These are phyloP conservation scores for Suhomyces kunorum DNA, from an alignment of 1,139 yeast species.

Conservation along the genomic window DNA sequence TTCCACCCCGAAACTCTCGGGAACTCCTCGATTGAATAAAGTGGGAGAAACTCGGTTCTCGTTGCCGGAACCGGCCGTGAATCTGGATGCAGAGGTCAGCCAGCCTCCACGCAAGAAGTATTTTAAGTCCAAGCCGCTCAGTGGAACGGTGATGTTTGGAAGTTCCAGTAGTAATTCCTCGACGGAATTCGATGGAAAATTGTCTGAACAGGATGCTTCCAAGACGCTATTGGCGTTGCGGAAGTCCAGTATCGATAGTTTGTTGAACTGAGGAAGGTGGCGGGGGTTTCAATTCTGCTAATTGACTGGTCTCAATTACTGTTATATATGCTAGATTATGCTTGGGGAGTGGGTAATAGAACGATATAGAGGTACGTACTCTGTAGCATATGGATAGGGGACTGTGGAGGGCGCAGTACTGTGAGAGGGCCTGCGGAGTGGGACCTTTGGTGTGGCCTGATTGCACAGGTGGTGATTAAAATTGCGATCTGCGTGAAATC, in stretches of 20 bases:
- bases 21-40: constrained; percentile 2
- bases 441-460: no score
- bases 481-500: no score
- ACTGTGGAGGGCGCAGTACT: no score
- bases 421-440: no score
- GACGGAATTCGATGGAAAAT: constrained; percentile 17
- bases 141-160: constrained; percentile 18
- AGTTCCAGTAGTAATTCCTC: constrained; percentile 11
- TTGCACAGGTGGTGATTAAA: no score
- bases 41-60: constrained; percentile 22
- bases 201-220: constrained; percentile 41
- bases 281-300: constrained; percentile 7
- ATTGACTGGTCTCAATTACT: constrained; percentile 6
- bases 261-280: constrained; percentile 33
- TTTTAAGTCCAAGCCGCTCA: constrained; percentile 30
- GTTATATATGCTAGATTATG: constrained; percentile 4
- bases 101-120: constrained; percentile 30
- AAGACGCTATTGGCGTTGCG: constrained; percentile 45
- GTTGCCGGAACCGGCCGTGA: constrained; percentile 46
- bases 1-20: constrained; percentile 8
- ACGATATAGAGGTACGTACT: background rate
- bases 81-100: constrained; percentile 11
- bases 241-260: constrained; percentile 45
- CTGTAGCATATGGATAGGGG: no score
- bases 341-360: background rate